Evolutionary conservation across 495 filamentous ascomycete genomes (phyloP).

Genomic region (Cercophora sp.): DNA sequence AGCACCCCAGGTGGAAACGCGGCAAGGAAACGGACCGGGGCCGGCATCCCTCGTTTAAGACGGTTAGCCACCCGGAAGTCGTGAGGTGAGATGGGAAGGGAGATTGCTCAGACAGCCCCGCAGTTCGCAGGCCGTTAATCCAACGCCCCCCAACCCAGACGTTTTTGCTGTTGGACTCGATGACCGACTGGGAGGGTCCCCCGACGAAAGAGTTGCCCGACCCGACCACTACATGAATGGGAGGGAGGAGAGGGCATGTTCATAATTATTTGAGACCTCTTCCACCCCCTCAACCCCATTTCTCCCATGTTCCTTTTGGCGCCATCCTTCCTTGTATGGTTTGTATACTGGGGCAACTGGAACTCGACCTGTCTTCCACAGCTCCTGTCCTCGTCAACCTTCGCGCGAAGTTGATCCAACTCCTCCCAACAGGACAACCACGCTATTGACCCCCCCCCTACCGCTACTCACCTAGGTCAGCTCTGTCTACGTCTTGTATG

Average conservation of each 20-base stretch:
- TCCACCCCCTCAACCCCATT: neutral
- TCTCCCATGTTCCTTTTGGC: neutral
- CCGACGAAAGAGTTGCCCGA: neutral
- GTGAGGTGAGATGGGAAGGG: neutral
- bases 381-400: too few relatives aligned
- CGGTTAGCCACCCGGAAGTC: neutral
- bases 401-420: too few relatives aligned
- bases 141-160: neutral
- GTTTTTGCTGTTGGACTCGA: neutral
- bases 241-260: neutral
- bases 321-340: neutral
- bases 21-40: neutral
- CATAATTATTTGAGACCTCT: slow-evolving; percentile 5
- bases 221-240: neutral
- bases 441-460: neutral
- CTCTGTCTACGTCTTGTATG: neutral
- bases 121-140: slow-evolving; percentile 2
- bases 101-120: slow-evolving; percentile 4
- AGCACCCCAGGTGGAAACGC: neutral
- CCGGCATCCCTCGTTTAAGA: neutral
- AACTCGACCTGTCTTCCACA: too few relatives aligned
- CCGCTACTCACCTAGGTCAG: neutral
- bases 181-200: neutral
- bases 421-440: too few relatives aligned
- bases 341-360: neutral